Evolutionary conservation across 352 stramenopile species (phyloP).

Genomic region (Phytophthora litchii): DNA sequence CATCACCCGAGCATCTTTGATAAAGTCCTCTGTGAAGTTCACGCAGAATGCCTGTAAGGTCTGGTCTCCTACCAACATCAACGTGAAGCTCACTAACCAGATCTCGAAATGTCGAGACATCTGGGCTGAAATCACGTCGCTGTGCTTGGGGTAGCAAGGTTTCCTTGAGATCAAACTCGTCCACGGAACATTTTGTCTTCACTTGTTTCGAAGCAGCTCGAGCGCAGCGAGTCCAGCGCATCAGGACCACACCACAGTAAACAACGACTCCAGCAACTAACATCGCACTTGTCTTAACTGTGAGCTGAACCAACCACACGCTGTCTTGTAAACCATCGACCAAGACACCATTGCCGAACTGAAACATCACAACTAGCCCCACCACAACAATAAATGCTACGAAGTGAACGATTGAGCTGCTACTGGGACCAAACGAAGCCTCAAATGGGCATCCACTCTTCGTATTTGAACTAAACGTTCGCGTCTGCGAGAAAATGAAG

Average conservation of each 20-base stretch:
- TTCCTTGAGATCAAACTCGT: constrained; percentile 13
- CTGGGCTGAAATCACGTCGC: neutral
- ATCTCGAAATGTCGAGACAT: constrained; percentile 19
- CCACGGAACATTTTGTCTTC: neutral
- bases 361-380: constrained; percentile 9
- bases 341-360: constrained; percentile 21
- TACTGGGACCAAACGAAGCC: neutral
- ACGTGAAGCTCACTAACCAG: constrained; percentile 17
- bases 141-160: constrained; percentile 3
- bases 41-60: constrained; percentile 20
- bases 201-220: neutral
- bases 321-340: constrained; percentile 15
- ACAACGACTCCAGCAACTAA: constrained; percentile 15
- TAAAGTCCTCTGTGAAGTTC: constrained; percentile 1
- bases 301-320: constrained; percentile 19
- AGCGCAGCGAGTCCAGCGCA: constrained; percentile 5
- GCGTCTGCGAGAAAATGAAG: constrained; percentile 4
- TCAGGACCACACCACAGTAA: neutral
- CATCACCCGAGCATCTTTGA: neutral
- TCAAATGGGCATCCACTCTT: constrained; percentile 16
- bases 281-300: constrained; percentile 10
- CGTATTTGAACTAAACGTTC: neutral
- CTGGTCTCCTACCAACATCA: constrained; percentile 7
- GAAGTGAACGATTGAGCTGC: constrained; percentile 13
- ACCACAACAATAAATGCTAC: constrained; percentile 18